phyloP scores from a whole-genome alignment of 1,284 basidiomycete species.

The Inonotus hispidus region DNA sequence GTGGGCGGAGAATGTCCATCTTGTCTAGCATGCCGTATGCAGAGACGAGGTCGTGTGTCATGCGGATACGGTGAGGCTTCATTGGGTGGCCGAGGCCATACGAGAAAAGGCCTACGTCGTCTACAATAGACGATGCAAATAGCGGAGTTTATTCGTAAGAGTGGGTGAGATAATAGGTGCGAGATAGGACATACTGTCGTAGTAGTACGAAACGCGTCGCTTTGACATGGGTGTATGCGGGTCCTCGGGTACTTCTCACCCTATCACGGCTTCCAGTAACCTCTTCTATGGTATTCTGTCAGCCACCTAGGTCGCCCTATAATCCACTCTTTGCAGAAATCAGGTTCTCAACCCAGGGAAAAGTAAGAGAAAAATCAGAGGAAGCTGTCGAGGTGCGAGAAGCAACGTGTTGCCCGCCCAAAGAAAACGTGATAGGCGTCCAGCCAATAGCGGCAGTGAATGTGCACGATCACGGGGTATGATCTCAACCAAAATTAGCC shows the following conservation, averaged over 20 bases:
- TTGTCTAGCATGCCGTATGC: slow-evolving; percentile 87
- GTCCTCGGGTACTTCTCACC: neutral
- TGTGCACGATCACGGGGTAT: neutral
- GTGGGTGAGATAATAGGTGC: neutral
- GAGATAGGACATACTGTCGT: slow-evolving; percentile 41
- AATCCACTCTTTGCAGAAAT: neutral
- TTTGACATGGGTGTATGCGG: slow-evolving; percentile 40
- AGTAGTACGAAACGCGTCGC: slow-evolving; percentile 57
- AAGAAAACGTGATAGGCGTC: neutral
- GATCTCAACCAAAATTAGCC: neutral
- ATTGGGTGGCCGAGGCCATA: slow-evolving; percentile 90
- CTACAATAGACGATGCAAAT: slow-evolving; percentile 30
- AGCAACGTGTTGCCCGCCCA: neutral
- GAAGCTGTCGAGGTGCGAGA: neutral
- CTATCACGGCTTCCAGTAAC: neutral
- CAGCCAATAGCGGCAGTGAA: neutral
- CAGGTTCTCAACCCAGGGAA: neutral
- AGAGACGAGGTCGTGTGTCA: slow-evolving; percentile 88
- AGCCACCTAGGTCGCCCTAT: neutral
- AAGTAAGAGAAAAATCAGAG: neutral
- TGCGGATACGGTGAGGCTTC: slow-evolving; percentile 92
- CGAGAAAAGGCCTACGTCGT: slow-evolving; percentile 77
- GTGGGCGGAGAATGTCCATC: slow-evolving; percentile 90
- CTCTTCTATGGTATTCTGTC: neutral
- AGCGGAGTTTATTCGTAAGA: slow-evolving; percentile 2